These are phyloP conservation scores for Myxozyma neglecta DNA, from an alignment of 805 yeast species.

Conservation along the genomic window DNA sequence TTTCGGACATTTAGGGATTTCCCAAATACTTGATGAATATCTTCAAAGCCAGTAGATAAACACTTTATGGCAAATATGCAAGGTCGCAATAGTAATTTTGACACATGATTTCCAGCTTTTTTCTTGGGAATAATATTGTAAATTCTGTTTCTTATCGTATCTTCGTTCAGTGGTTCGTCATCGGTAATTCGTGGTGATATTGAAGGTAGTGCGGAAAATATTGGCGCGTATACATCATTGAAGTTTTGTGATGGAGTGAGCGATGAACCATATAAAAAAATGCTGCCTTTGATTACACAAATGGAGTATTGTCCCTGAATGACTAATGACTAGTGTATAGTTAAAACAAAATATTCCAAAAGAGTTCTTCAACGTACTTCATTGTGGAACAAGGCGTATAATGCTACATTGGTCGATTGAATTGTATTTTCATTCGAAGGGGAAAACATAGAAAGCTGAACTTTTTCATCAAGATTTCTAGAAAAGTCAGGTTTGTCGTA, in stretches of 20 bases:
- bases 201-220: conserved; percentile 32
- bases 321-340: neutral
- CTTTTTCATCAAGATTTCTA: conserved; percentile 10
- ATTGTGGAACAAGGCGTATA: neutral
- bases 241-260: conserved; percentile 22
- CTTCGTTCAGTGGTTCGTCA: conserved; percentile 7
- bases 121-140: conserved; percentile 13
- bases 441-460: conserved; percentile 9
- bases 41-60: conserved; percentile 3
- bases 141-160: conserved; percentile 1
- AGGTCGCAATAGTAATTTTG: conserved; percentile 17
- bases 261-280: conserved; percentile 36
- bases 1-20: conserved; percentile 1
- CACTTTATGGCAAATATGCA: conserved; percentile 32
- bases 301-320: conserved; percentile 38
- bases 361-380: conserved; percentile 1
- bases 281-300: conserved; percentile 38
- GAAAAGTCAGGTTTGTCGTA: neutral
- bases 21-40: conserved; percentile 3
- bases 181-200: neutral
- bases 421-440: conserved; percentile 2
- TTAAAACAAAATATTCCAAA: neutral
- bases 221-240: conserved; percentile 30
- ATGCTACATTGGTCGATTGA: neutral
- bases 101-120: neutral